A percentile compares a stretch with the other conserved stretches of the same genome.
These are phyloP conservation scores for Apophysomyces trapeziformis DNA, from an alignment of 371 early-diverging fungal species.

Conservation along the genomic window DNA sequence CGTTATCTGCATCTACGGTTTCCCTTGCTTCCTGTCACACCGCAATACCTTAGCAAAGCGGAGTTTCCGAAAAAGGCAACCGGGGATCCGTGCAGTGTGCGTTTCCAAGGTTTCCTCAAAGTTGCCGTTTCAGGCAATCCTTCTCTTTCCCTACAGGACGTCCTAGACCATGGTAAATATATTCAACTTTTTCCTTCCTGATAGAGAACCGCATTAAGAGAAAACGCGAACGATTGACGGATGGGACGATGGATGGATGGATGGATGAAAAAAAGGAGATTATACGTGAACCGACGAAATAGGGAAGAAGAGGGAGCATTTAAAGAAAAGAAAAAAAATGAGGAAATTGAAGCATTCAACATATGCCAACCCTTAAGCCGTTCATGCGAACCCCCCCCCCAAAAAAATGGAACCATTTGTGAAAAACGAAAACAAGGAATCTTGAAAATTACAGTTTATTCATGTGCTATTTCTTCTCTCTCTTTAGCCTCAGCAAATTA, in stretches of 20 bases:
- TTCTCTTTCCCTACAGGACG: slow-evolving; percentile 1
- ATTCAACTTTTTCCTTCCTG: not conserved
- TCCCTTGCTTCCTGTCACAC: no score
- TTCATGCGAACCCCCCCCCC: not conserved
- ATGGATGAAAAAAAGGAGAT: not conserved
- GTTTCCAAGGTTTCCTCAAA: not conserved
- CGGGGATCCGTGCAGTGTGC: not conserved
- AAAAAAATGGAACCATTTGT: no score
- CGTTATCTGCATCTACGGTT: no score
- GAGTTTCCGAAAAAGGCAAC: not conserved
- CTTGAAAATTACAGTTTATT: not conserved
- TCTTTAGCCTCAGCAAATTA: slow-evolving; percentile 92
- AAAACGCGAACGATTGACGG: not conserved
- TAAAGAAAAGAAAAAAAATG: no score
- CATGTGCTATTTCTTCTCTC: not conserved
- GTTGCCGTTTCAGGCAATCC: not conserved
- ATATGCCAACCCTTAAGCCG: not conserved
- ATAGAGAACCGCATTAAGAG: no score
- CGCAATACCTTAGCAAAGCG: not conserved
- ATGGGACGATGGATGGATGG: slow-evolving; percentile 15
- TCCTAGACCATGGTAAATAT: not conserved
- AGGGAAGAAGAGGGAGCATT: no score
- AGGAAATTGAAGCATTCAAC: no score
- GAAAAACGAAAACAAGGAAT: no score
- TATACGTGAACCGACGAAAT: not conserved